Conservation (phyloP, 257 asterid genomes). For the Asclepias syriaca region DNA sequence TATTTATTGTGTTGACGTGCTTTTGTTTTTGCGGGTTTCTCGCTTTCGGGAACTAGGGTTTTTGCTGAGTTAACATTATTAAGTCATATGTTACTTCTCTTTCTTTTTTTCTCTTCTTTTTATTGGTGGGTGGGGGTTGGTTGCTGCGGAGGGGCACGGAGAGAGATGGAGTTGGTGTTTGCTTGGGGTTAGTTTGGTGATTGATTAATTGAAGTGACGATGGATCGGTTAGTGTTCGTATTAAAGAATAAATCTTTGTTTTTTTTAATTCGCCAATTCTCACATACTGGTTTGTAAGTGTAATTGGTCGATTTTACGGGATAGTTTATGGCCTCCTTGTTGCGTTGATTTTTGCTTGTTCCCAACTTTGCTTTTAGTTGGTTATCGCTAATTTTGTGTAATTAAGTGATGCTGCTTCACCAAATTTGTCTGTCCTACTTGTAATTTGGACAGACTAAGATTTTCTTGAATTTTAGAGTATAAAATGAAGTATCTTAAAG, state of each 20-base stretch:
- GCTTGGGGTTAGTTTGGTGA: neutral
- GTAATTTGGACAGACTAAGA: too few species aligned
- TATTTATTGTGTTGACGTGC: neutral
- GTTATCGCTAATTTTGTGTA: neutral
- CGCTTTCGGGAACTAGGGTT: constrained; percentile 17
- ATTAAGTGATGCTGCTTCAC: neutral
- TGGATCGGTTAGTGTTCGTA: constrained; percentile 3
- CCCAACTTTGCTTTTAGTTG: neutral
- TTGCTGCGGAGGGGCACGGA: too few species aligned
- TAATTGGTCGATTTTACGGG: neutral
- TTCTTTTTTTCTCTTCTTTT: too few species aligned
- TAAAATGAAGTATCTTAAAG: too few species aligned
- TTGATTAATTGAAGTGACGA: constrained; percentile 1
- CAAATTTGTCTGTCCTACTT: too few species aligned
- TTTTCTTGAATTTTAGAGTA: too few species aligned
- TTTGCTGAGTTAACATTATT: neutral
- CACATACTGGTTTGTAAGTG: neutral
- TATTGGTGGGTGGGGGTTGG: too few species aligned
- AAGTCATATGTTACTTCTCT: neutral
- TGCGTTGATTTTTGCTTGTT: neutral
- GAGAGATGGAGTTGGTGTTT: neutral
- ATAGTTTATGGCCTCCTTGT: neutral
- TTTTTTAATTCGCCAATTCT: neutral
- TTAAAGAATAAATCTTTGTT: neutral
- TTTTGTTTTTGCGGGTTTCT: neutral